These are phyloP conservation scores for Tylopilus balloui DNA, from an alignment of 768 basidiomycete genomes.

Conservation along the genomic window DNA sequence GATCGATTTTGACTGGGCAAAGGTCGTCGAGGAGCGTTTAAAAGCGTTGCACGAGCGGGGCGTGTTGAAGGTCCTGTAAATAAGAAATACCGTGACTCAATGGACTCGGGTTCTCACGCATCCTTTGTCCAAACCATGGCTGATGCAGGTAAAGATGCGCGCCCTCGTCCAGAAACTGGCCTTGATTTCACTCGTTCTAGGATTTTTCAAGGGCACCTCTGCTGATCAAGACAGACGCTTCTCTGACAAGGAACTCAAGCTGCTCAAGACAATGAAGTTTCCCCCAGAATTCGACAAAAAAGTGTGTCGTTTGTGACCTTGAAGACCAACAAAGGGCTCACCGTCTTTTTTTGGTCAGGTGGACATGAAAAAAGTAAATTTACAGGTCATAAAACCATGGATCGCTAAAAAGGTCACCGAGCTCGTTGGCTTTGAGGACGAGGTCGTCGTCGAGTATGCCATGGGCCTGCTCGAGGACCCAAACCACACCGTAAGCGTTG, in stretches of 20 bases:
- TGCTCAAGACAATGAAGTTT: conserved; percentile 88
- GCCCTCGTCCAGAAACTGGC: neutral
- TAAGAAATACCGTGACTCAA: neutral
- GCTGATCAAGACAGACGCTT: conserved; percentile 91
- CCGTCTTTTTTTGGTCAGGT: conserved; percentile 44
- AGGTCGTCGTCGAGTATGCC: conserved; percentile 94
- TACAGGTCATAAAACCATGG: conserved; percentile 91
- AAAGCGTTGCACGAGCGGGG: conserved; percentile 21
- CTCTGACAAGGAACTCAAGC: conserved; percentile 89
- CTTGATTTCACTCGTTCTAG: conserved; percentile 33
- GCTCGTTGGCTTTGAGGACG: conserved; percentile 91
- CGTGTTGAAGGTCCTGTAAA: conserved; percentile 26
- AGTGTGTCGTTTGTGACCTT: conserved; percentile 34
- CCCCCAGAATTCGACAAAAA: conserved; percentile 87
- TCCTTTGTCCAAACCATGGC: conserved; percentile 41
- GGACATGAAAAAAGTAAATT: conserved; percentile 93
- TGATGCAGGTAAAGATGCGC: conserved; percentile 45
- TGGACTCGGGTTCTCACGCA: conserved; percentile 19
- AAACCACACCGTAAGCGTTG: conserved; percentile 62
- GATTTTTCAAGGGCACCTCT: conserved; percentile 88
- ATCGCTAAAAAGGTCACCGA: conserved; percentile 90
- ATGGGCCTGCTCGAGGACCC: conserved; percentile 91
- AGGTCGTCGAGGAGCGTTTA: conserved; percentile 23
- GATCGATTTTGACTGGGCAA: conserved; percentile 31
- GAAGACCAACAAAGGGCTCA: neutral